Base-by-base conservation (phyloP, 164 flowering plant species). In the Tinospora cordifolia region DNA sequence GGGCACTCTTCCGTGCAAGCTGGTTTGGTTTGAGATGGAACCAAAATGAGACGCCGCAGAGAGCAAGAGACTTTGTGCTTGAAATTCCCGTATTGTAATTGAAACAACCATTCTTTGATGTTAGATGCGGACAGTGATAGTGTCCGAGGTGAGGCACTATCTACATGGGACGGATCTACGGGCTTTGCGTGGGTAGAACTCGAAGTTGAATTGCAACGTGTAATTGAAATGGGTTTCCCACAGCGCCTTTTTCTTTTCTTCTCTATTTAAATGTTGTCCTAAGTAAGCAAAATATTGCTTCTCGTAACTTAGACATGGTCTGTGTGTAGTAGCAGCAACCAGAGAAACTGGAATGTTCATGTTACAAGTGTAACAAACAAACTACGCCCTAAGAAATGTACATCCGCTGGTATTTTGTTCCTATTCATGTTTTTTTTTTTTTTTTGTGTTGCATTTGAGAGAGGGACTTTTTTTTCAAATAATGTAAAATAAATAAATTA, bases 1-100 rank as follows among this genome's bases (percentile, higher is more conserved):
- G 85, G 82, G 34, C 77, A 60, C 62, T 79, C 81, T 57, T 67
- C 79, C 0, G 62, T 79, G 19, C 78, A 77, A 69, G 60, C n/a
- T 54, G 25, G 24, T 19, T 21, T 9, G 9, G 24, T 54, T 54
- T 54, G 9, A 21, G 25, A n/a, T 54, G n/a, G 60, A 8, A 54
- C n/a, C 24, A 3, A 54, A 51, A n/a, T n/a, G 22, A 54, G 60
- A 54, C n/a, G 60, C 9, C n/a, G 60, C 60, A 54, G 60, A 54
- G n/a, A 54, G 21, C 24, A 10, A 7, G 24, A 54, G 10, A 9
- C 4, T n/a, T 19, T 8, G 22, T 0, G 6, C 60, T 54, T 54
- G 6, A 44, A 19, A 21, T 54, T 8, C n/a, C 24, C n/a, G 5
- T 24, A 13, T 44, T 9, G 22, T 17, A 9, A 17, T 19, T 5